Percentiles rank a stretch among this genome's conserved stretches.
Evolutionary conservation across 768 basidiomycete species (phyloP).

Genomic region (Lactarius hengduanensis): DNA sequence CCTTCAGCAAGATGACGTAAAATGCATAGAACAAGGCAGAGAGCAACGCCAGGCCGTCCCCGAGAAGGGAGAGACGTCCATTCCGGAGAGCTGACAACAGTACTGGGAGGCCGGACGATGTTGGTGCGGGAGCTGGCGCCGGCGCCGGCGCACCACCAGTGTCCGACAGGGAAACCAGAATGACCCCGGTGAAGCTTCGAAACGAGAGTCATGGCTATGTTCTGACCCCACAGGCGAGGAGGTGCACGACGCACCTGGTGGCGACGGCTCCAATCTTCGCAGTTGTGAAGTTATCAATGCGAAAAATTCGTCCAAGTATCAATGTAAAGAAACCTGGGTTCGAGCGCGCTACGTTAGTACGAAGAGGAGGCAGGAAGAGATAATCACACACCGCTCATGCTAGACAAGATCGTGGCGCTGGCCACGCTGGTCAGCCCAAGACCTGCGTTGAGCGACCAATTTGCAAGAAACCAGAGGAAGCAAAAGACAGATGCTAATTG

Average conservation of each 20-base stretch:
- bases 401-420: constrained; percentile 85
- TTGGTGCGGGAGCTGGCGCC: constrained; percentile 20
- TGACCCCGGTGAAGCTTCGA: constrained; percentile 72
- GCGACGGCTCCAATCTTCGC: constrained; percentile 76
- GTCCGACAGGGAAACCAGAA: constrained; percentile 89
- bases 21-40: constrained; percentile 86
- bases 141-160: constrained; percentile 38
- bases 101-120: constrained; percentile 6
- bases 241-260: constrained; percentile 56
- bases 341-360: not conserved
- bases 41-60: constrained; percentile 82
- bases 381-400: constrained; percentile 73
- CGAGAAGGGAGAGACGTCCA: constrained; percentile 43
- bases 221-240: not conserved
- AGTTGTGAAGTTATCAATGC: constrained; percentile 72
- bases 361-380: constrained; percentile 6
- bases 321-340: constrained; percentile 88
- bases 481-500: constrained; percentile 78
- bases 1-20: constrained; percentile 89
- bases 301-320: constrained; percentile 75
- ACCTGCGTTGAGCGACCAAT: constrained; percentile 85
- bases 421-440: constrained; percentile 91
- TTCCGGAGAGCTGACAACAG: constrained; percentile 22
- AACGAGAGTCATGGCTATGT: constrained; percentile 1
- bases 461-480: constrained; percentile 91